Percentiles rank a stretch among this genome's conserved stretches.
phyloP scores from a whole-genome alignment of 2,329 filamentous ascomycete genomes.

The Epichloe amarillans region DNA sequence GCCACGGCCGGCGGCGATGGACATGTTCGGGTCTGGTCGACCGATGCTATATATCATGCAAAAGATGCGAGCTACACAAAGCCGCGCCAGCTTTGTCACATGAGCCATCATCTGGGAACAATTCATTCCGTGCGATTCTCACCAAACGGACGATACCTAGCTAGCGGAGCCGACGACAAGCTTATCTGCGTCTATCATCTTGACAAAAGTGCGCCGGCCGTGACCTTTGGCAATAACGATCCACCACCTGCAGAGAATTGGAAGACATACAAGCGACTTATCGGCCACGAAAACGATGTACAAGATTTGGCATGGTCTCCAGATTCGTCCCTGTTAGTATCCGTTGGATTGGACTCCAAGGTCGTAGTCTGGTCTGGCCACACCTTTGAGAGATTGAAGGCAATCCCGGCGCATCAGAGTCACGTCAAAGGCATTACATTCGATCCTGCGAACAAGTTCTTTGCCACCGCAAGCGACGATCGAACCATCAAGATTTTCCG shows the following conservation, averaged over 20 bases:
- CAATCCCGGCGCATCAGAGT: constrained; percentile 81
- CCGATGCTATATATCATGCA: constrained; percentile 78
- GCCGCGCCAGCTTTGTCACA: constrained; percentile 88
- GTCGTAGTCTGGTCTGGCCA: constrained; percentile 97
- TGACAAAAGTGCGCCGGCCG: constrained; percentile 66
- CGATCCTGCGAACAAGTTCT: constrained; percentile 97
- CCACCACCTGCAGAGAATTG: constrained; percentile 92
- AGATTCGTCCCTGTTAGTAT: constrained; percentile 90
- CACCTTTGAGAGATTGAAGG: constrained; percentile 96
- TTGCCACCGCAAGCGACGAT: constrained; percentile 94
- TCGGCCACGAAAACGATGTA: constrained; percentile 96
- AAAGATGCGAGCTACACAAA: constrained; percentile 56
- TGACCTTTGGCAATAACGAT: constrained; percentile 81
- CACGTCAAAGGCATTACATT: constrained; percentile 99
- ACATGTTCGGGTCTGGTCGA: constrained; percentile 95
- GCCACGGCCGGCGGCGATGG: constrained; percentile 95
- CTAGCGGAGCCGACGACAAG: constrained; percentile 95
- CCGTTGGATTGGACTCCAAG: constrained; percentile 93
- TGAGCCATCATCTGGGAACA: constrained; percentile 96
- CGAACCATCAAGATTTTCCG: constrained; percentile 93
- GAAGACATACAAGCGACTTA: constrained; percentile 85
- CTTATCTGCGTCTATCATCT: constrained; percentile 95
- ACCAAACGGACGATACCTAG: constrained; percentile 84
- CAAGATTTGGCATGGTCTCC: constrained; percentile 96
- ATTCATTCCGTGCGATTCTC: constrained; percentile 97